Evolutionary conservation across 495 filamentous ascomycete genomes (phyloP).

Genomic region (Usnea hakonensis): DNA sequence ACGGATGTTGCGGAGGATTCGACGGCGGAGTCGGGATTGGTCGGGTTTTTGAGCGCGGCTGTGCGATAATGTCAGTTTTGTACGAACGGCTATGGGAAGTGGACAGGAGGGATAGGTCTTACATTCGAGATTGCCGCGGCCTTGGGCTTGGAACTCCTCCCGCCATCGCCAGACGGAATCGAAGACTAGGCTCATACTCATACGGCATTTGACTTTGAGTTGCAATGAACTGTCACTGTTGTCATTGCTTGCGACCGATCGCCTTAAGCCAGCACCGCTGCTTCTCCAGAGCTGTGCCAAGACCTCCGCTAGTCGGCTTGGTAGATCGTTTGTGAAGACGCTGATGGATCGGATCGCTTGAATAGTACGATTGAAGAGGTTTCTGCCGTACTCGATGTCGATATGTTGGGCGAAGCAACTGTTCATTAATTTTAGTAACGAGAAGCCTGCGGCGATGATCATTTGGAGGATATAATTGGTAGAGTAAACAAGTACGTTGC

Average conservation of each 20-base stretch:
- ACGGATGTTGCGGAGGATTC: conserved; percentile 59
- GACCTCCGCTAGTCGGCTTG: conserved; percentile 78
- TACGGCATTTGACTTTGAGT: conserved; percentile 78
- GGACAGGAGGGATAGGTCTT: conserved; percentile 28
- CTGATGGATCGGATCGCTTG: conserved; percentile 68
- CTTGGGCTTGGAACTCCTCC: conserved; percentile 74
- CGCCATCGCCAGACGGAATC: conserved; percentile 93
- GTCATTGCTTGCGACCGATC: conserved; percentile 54
- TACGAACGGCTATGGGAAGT: background rate
- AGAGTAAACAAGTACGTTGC: conserved; percentile 55
- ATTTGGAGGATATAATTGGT: conserved; percentile 90
- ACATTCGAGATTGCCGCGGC: conserved; percentile 72
- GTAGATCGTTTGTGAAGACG: conserved; percentile 74
- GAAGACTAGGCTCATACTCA: conserved; percentile 89
- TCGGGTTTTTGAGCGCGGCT: conserved; percentile 77
- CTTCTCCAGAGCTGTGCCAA: conserved; percentile 89
- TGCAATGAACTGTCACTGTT: conserved; percentile 58
- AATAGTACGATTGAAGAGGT: conserved; percentile 70
- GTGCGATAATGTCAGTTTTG: conserved; percentile 16
- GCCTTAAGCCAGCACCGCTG: conserved; percentile 42
- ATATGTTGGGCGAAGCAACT: conserved; percentile 71
- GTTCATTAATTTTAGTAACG: conserved; percentile 75
- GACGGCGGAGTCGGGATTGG: conserved; percentile 71
- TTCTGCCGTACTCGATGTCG: conserved; percentile 64
- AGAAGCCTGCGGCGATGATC: conserved; percentile 80